Evolutionary conservation across 306 rosid species (phyloP).

Genomic region (Prunus salicina): DNA sequence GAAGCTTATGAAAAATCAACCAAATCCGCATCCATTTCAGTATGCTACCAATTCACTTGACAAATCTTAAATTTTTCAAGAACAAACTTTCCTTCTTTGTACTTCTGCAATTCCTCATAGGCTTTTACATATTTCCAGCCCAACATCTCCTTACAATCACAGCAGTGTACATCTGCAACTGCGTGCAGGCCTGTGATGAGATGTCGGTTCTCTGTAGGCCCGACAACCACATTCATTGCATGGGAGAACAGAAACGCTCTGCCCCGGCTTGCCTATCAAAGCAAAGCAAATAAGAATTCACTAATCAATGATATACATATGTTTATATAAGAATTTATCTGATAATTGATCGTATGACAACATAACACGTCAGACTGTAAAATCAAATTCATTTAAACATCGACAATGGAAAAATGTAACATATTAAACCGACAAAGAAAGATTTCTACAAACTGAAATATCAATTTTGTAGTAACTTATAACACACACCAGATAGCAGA

Average conservation of each 20-base stretch:
- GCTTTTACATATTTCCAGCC: conserved; percentile 74
- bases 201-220: conserved; percentile 42
- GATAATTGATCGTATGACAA: not conserved
- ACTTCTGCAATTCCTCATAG: conserved; percentile 53
- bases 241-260: conserved; percentile 73
- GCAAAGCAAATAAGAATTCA: not conserved
- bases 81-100: conserved; percentile 66
- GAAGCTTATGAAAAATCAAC: not conserved
- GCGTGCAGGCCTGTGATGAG: conserved; percentile 64
- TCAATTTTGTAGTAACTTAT: not conserved
- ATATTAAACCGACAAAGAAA: not conserved
- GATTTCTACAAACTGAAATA: not conserved
- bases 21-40: not conserved
- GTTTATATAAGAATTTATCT: not conserved
- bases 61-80: conserved; percentile 65
- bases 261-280: conserved; percentile 50
- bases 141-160: conserved; percentile 52
- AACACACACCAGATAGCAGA: not conserved
- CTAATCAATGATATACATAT: not conserved
- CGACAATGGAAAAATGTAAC: not conserved
- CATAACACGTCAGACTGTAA: not conserved
- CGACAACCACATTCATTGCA: conserved; percentile 50
- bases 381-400: not conserved
- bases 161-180: conserved; percentile 55
- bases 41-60: conserved; percentile 35